Base-by-base conservation (phyloP, 371 early-diverging fungal species). In the Mortierella polycephala region DNA sequence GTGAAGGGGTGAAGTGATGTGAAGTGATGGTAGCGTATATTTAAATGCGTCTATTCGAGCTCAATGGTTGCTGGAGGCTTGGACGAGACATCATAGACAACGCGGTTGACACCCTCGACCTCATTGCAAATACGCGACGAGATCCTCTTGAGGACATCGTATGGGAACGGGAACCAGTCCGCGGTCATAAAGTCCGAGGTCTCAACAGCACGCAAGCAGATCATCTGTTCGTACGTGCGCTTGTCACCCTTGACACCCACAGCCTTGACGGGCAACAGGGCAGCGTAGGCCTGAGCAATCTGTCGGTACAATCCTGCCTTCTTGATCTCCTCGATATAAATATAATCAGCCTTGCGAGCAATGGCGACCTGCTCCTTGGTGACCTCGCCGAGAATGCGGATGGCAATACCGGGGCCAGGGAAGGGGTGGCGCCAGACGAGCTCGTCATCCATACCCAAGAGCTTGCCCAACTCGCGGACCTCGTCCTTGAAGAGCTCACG, bases 191-290 rank as follows among this genome's bases (percentile, higher is more conserved):
- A 98, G 83, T 98, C 98, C 62, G 90, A 92, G 68, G 96, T 94
- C 81, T 97, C 97, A 50, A 98, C 98, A 40, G 98, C 98, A 67
- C 98, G 92, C 70, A 98, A 89, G 50, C 95, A 96, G 87, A 98
- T 97, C 61, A 96, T 96, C 86, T 98, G 98, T 86, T 98, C 98
- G 70, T 98, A 98, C 13, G 98, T 98, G 65, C 98, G 92, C 87
- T 93, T 91, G 83, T 98, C 98, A 72, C 98, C 98, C 98, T 97
- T 98, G 60, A 98, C 98, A 71, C 98, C 98, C 53, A 98, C 98
- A 58, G 97, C 94, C 83, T 93, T 91, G 60, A 98, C 91, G 23
- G 97, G 97, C 63, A 98, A 85, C 46, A 98, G 85, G 3, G 96
- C 98, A 65, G 98, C 97, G 82, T 96, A 98, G 23, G 98, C 98